Conservation (phyloP, 192 early-diverging fungal genomes). For the Dissophora globulifera region DNA sequence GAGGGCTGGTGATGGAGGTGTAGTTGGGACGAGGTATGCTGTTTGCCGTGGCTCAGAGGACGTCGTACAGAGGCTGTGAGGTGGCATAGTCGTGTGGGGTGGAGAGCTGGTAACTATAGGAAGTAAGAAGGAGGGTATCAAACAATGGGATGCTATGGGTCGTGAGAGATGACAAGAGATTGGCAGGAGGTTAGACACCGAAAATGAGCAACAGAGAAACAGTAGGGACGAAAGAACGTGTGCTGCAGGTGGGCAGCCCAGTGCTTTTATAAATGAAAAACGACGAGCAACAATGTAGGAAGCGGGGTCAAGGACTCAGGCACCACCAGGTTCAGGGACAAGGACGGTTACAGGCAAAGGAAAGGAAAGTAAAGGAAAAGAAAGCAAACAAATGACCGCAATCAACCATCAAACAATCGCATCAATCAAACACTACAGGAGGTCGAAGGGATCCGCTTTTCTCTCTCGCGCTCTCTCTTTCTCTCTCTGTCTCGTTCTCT, state of each 20-base stretch:
- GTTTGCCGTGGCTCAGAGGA: conserved; percentile 3
- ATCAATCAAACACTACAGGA: conserved; percentile 17
- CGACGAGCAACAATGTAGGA: no score
- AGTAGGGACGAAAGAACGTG: background rate
- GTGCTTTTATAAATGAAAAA: background rate
- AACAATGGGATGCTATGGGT: no score
- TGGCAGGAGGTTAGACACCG: background rate
- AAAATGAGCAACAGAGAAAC: background rate
- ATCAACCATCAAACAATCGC: conserved; percentile 1
- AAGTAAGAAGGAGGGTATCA: no score
- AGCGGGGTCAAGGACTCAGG: no score
- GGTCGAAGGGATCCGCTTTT: conserved; percentile 2
- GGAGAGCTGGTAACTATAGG: no score
- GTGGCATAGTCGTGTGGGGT: conserved; percentile 11
- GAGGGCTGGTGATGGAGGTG: conserved; percentile 17
- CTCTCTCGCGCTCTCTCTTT: no score
- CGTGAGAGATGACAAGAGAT: no score
- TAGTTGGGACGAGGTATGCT: conserved; percentile 1
- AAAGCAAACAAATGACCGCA: conserved; percentile 1
- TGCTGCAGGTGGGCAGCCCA: background rate
- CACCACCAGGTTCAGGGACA: conserved; percentile 3
- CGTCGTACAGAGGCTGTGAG: conserved; percentile 13
- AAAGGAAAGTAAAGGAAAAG: background rate
- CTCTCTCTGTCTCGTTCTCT: background rate
- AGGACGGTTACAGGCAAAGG: background rate